Evolutionary conservation across 345 rosid species (phyloP).

Genomic region (Bruguiera gymnorhiza): DNA sequence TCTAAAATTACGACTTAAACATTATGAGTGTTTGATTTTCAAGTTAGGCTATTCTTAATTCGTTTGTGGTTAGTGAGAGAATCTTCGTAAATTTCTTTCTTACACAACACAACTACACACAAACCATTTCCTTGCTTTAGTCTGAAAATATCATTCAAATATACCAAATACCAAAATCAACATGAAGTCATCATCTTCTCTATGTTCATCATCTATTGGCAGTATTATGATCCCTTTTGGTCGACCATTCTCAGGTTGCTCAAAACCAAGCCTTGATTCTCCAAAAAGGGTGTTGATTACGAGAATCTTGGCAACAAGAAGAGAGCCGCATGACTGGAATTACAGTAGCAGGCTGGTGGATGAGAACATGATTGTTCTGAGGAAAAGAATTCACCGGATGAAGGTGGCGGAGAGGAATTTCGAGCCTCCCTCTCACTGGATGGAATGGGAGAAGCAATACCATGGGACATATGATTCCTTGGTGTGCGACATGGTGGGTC

Average conservation of each 20-base stretch:
- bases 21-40: no score
- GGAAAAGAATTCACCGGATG: constrained; percentile 57
- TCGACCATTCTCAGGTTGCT: not conserved
- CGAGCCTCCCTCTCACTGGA: constrained; percentile 65
- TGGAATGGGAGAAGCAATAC: constrained; percentile 67
- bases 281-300: not conserved
- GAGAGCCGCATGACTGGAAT: constrained; percentile 3
- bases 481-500: constrained; percentile 48
- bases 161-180: not conserved
- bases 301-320: not conserved
- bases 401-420: constrained; percentile 63
- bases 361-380: constrained; percentile 55
- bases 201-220: not conserved
- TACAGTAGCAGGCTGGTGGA: constrained; percentile 44
- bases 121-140: not conserved
- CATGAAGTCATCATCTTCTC: constrained; percentile 15
- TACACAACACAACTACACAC: no score
- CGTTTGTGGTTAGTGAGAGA: no score
- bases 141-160: not conserved
- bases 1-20: no score
- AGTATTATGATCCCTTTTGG: no score
- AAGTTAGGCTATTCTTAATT: no score
- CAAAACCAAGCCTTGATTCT: not conserved
- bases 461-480: constrained; percentile 43
- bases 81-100: no score